These are phyloP conservation scores for Leccinum arenicola DNA, from an alignment of 768 basidiomycete species.

Conservation along the genomic window DNA sequence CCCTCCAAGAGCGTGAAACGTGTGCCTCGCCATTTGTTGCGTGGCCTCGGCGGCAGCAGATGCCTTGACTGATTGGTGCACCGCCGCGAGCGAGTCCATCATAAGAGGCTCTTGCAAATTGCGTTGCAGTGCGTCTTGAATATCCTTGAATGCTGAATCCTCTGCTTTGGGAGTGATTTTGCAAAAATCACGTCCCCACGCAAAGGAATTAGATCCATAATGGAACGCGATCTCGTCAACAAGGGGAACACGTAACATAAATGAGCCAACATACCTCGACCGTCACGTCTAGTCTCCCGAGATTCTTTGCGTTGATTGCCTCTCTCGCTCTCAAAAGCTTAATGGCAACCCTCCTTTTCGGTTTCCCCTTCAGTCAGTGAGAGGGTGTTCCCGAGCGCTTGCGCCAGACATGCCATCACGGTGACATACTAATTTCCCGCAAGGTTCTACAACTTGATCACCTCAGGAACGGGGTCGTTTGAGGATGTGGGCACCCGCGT, in stretches of 20 bases:
- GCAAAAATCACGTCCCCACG: slow-evolving; percentile 65
- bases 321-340: slow-evolving; percentile 77
- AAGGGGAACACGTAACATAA: slow-evolving; percentile 1
- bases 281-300: slow-evolving; percentile 70
- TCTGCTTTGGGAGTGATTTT: slow-evolving; percentile 85
- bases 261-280: slow-evolving; percentile 61
- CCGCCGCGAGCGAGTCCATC: slow-evolving; percentile 86
- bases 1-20: slow-evolving; percentile 8
- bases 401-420: slow-evolving; percentile 84
- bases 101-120: slow-evolving; percentile 88
- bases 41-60: slow-evolving; percentile 71
- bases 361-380: slow-evolving; percentile 49
- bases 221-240: slow-evolving; percentile 39
- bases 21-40: slow-evolving; percentile 61
- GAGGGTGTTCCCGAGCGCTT: slow-evolving; percentile 82
- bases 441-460: slow-evolving; percentile 94
- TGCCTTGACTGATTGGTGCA: slow-evolving; percentile 75
- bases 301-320: slow-evolving; percentile 72
- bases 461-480: slow-evolving; percentile 78
- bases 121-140: slow-evolving; percentile 85
- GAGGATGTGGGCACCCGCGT: no score
- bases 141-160: slow-evolving; percentile 67
- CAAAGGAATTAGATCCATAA: slow-evolving; percentile 85
- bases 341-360: slow-evolving; percentile 69
- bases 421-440: slow-evolving; percentile 81